phyloP scores from a whole-genome alignment of 2,329 filamentous ascomycete genomes.

The Sporothrix inflata region DNA sequence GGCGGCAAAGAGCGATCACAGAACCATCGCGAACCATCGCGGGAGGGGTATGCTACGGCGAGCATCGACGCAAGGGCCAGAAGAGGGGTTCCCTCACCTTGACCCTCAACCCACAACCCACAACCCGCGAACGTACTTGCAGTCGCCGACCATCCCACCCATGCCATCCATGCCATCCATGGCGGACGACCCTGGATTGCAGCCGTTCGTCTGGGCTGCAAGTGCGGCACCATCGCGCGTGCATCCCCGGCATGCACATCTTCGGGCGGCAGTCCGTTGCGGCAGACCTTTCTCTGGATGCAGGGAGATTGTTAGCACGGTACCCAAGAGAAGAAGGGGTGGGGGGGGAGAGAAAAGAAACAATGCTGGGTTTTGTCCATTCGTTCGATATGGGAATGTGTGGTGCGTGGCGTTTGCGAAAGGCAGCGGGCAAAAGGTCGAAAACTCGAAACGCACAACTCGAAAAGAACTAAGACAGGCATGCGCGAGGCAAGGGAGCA shows the following conservation, averaged over 20 bases:
- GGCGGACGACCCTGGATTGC: not conserved
- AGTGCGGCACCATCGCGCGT: not conserved
- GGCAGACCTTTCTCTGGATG: not conserved
- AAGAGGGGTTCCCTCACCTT: not conserved
- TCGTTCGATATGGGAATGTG: conserved; percentile 44
- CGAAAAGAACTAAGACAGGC: conserved; percentile 10
- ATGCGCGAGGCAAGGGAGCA: conserved; percentile 22
- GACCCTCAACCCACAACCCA: not conserved
- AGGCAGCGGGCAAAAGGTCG: too few relatives aligned
- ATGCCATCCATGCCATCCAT: not conserved
- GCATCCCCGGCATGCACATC: not conserved
- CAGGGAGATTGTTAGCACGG: not conserved
- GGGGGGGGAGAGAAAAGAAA: not conserved
- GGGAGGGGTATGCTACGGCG: conserved; percentile 5
- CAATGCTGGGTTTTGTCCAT: conserved; percentile 37
- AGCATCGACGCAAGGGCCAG: conserved; percentile 2
- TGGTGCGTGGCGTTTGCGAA: not conserved
- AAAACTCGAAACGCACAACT: not conserved
- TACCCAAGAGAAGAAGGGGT: not conserved
- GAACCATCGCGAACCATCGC: not conserved
- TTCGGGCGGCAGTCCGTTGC: not conserved
- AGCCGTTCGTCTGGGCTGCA: not conserved
- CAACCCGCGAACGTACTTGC: not conserved
- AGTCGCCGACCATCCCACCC: not conserved
- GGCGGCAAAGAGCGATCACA: not conserved